Evolutionary conservation across 2,329 filamentous ascomycete species (phyloP), one percentile per base, ranked within the genome.

Genomic region (Chaetomiaceae sp.): DNA sequence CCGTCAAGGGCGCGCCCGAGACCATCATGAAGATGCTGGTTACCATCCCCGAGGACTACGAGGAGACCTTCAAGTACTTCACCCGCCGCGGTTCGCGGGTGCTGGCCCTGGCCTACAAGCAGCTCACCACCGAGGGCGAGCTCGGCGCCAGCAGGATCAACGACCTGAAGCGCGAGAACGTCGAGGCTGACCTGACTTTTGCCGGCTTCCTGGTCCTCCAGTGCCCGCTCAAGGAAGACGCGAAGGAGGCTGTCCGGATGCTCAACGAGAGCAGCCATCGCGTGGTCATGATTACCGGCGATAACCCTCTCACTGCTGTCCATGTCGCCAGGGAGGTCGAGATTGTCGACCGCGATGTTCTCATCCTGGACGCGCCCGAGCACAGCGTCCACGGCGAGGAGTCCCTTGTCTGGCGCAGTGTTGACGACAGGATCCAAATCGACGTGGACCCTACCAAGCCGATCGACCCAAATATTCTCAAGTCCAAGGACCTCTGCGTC

Each of bases 41-140:
- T 33, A 80, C 86, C 31, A 82, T 90, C 9, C 94, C 94, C 7
- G 78, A 83, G 1, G 84, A 95, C 67, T 99, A 99, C 66, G 94
- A 99, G 69, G 94, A 97, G 73, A 99, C 94, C 0, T 99, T 85
- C 81, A 99, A 97, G 72, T 90, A 96, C 74, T 99, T 97, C 66
- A 97, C 92, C 51, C 84, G 94, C 59, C 95, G 95, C 64, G 94
- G 94, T 63, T 95, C 91, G 39, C 88, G 94, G 75, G 94, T 99
- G 14, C 80, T 99, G 34, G 90, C 92, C 44, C 81, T 99, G 38
- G 94, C 88, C 34, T 97, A 95, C 77, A 96, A 96, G 76, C 91
- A 91, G 67, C 79, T 99, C 14, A 87, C 90, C 2, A 76, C 80
- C 3, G 90, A 95, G 39, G 80, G 83, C 34, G 94, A 99, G 67